These are phyloP conservation scores for Crepidotus variabilis DNA, from an alignment of 768 basidiomycete genomes.

Conservation along the genomic window DNA sequence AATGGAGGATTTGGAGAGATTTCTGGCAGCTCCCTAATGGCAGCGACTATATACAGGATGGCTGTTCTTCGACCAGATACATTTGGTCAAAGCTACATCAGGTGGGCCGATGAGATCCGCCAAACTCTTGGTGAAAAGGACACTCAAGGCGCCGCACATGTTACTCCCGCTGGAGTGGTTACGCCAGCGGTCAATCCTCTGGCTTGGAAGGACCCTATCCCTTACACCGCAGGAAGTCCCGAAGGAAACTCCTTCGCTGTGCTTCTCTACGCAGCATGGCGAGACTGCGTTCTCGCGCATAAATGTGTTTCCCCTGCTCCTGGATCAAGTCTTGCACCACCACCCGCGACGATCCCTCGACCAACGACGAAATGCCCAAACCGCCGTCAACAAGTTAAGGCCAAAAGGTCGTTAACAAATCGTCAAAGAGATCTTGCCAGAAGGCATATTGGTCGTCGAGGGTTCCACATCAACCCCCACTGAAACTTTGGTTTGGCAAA, in stretches of 20 bases:
- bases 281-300: conserved; percentile 21
- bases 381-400: too few relatives aligned
- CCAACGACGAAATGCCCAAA: too few relatives aligned
- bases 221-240: conserved; percentile 33
- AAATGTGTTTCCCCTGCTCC: conserved; percentile 10
- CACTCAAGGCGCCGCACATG: conserved; percentile 21
- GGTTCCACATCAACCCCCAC: too few relatives aligned
- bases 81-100: conserved; percentile 26
- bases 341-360: too few relatives aligned
- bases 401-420: too few relatives aligned
- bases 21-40: conserved; percentile 37
- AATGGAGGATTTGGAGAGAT: conserved; percentile 40
- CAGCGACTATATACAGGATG: conserved; percentile 37
- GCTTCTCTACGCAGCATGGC: conserved; percentile 36
- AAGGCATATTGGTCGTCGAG: too few relatives aligned
- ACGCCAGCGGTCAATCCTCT: conserved; percentile 37
- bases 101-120: conserved; percentile 33
- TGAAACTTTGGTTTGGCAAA: too few relatives aligned
- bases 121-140: conserved; percentile 24
- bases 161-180: conserved; percentile 26
- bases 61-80: conserved; percentile 28
- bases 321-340: too few relatives aligned
- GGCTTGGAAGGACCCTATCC: conserved; percentile 30
- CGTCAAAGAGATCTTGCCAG: too few relatives aligned
- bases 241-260: conserved; percentile 39